Base-by-base conservation (phyloP, 352 stramenopile species). In the Blastocystis sp. region DNA sequence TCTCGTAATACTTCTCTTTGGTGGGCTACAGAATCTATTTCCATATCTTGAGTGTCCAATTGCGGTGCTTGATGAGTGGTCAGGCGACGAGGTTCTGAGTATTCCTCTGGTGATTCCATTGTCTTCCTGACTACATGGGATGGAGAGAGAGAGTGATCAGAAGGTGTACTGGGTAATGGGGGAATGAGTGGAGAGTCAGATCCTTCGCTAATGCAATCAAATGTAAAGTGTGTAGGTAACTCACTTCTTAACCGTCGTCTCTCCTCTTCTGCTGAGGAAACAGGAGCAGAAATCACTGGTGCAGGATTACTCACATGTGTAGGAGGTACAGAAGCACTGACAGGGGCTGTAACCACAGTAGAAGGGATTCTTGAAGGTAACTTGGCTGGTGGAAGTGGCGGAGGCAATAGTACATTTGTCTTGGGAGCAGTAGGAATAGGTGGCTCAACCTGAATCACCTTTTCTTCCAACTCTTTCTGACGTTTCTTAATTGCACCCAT, bases 401-500 rank as follows among this genome's bases (percentile, higher is more conserved):
- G 64, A 22, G 27, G 64, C 44, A 24, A 22, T 1, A 48, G 35
- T 24, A n/a, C 22, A 15, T 1, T 4, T 11, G 27, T 24, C 22
- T n/a, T 53, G 1, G 35, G 64, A 44, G 19, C 27, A 13, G 64
- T 33, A 15, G 73, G 51, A 66, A 19, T 7, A 40, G 70, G 44
- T 44, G 70, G 51, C 15, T 22, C 13, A 19, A 44, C 27, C 0
- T 17, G 44, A 7, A 30, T 1, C 3, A 15, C 44, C 5, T 64
- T 33, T 44, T 62, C 60, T 33, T 35, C 9, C 24, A 24, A 42
- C 53, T 76, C 1, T 51, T 22, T 15, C 13, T 37, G 53, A 44
- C 30, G 64, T 33, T 44, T 64, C 73, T 84, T 84, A 57, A 84
- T 66, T 33, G 73, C 73, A n/a, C 9, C 35, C 17, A 24, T 48